These are phyloP conservation scores for Neocucurbitaria cava DNA, from an alignment of 2,329 filamentous ascomycete genomes.

Conservation along the genomic window DNA sequence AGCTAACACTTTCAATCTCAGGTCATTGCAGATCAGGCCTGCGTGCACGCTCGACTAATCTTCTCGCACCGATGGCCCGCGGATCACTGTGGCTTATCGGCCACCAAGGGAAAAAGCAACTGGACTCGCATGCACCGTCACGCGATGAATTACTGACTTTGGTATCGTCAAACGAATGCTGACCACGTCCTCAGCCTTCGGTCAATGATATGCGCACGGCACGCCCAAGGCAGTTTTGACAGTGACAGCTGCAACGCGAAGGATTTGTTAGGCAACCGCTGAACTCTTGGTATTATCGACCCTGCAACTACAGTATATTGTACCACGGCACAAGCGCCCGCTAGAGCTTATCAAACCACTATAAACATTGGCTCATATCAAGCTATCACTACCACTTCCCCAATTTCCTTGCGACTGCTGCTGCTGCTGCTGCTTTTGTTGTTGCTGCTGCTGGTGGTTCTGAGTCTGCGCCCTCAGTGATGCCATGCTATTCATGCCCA, in stretches of 20 bases:
- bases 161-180: background rate
- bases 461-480: constrained; percentile 35
- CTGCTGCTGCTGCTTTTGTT: constrained; percentile 19
- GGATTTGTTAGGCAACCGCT: background rate
- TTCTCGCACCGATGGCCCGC: background rate
- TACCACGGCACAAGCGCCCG: background rate
- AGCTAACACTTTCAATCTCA: too few species aligned
- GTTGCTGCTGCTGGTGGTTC: constrained; percentile 24
- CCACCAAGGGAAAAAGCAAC: background rate
- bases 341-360: background rate
- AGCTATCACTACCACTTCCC: constrained; percentile 34
- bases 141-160: background rate
- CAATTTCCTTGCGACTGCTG: constrained; percentile 27
- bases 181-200: background rate
- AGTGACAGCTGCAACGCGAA: background rate
- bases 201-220: background rate
- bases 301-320: background rate
- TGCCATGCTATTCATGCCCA: constrained; percentile 39
- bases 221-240: background rate
- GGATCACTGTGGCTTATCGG: background rate
- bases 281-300: background rate
- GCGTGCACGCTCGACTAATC: background rate
- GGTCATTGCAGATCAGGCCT: background rate
- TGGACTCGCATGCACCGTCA: background rate
- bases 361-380: constrained; percentile 28